Evolutionary conservation across 108 stramenopile genomes (phyloP).

Genomic region (Nannochloropsis salina): DNA sequence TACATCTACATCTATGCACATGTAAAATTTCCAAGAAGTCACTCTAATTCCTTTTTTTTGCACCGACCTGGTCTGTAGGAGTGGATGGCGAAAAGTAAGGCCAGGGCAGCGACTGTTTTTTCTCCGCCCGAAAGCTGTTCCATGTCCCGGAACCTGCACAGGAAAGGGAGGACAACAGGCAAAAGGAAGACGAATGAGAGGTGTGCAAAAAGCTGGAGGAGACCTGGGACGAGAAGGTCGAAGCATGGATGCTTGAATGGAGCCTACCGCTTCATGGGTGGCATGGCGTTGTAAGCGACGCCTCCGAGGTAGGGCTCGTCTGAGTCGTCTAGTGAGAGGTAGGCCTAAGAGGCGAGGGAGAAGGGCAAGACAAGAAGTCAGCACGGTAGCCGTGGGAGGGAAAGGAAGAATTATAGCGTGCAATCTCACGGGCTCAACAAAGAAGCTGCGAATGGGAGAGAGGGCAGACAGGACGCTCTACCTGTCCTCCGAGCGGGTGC

Average conservation of each 20-base stretch:
- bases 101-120: slow-evolving; percentile 96
- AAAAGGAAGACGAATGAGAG: neutral
- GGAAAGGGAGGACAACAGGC: neutral
- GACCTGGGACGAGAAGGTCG: neutral
- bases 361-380: neutral
- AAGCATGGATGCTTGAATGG: neutral
- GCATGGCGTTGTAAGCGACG: slow-evolving; percentile 98
- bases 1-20: neutral
- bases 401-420: neutral
- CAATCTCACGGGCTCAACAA: neutral
- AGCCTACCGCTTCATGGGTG: slow-evolving; percentile 86
- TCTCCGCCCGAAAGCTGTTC: slow-evolving; percentile 99
- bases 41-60: neutral
- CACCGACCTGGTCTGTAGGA: slow-evolving; percentile 52
- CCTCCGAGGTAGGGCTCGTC: slow-evolving; percentile 95
- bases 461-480: neutral
- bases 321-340: slow-evolving; percentile 73
- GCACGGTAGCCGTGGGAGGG: neutral
- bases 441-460: neutral
- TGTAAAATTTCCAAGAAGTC: neutral
- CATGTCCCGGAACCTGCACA: slow-evolving; percentile 75
- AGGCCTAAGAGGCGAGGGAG: slow-evolving; percentile 66
- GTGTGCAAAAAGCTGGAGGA: neutral
- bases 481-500: slow-evolving; percentile 60
- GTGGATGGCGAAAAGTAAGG: slow-evolving; percentile 96